Base-by-base conservation (phyloP, 768 basidiomycete species). In the Pleurotus cornucopiae region DNA sequence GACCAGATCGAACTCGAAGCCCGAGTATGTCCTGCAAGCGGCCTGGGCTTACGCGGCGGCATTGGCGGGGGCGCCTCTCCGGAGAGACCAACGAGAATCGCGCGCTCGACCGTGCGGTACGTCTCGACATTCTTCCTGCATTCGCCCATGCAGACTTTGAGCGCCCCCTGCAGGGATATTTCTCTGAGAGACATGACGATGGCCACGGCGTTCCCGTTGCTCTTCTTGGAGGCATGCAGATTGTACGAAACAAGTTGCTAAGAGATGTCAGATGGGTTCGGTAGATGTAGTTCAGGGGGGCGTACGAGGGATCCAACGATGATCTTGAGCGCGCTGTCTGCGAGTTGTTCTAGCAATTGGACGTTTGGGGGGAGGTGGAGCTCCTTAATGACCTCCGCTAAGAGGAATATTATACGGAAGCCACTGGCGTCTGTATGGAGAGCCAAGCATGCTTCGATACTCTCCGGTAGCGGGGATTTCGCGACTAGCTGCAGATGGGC, bases 161-260 rank as follows among this genome's bases (percentile, higher is more conserved):
- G 67, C 3, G 83, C 84, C 18, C 73, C 77, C 57, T 84, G 82
- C 2, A 82, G 57, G 0, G 80, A 73, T 20, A 81, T 64, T 16
- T 66, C 66, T 6, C 73, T 70, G 18, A 78, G 67, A 20, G 61
- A 57, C 71, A 77, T 79, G 16, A 86, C 69, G 30, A 85, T 63
- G 3, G 73, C 67, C 43, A 88, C 72, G 37, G 85, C 63, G 55
- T 83, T 86, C 62, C 71, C 61, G 6, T 60, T 60, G 25, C 75
- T 71, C 21, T 63, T 69, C 41, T 43, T 61, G 25, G 65, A 64
- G 59, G 78, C 77, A 26, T 77, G 70, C 13, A 70, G 67, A 61
- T 81, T 82, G 63, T 77, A 87, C 0, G 83, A 76, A 1, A 79
- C 70, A 4, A 87, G 73, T 60, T 88, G 87, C 86, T 23, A 55